phyloP scores from a whole-genome alignment of 306 rosid genomes.

The Astragalus glycyphyllos region DNA sequence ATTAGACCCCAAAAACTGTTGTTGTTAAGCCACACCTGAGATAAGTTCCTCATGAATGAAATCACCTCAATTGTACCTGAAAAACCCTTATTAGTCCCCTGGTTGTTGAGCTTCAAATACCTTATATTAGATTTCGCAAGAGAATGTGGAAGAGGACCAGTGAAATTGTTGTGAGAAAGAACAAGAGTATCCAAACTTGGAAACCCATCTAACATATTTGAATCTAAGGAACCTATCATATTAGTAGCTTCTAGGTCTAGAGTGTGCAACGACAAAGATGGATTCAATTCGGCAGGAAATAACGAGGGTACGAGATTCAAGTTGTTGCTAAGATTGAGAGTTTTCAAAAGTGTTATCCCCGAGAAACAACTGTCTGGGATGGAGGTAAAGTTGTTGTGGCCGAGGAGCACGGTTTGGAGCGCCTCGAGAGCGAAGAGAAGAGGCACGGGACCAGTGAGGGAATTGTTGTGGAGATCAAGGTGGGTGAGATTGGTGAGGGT shows the following conservation, averaged over 20 bases:
- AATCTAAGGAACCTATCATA: constrained; percentile 47
- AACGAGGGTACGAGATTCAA: constrained; percentile 41
- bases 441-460: neutral
- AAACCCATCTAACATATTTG: neutral
- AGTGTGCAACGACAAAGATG: constrained; percentile 50
- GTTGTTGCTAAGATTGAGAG: constrained; percentile 52
- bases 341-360: constrained; percentile 45
- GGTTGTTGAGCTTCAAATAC: constrained; percentile 27
- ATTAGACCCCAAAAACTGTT: constrained; percentile 68
- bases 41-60: neutral
- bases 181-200: neutral
- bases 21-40: neutral
- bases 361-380: neutral
- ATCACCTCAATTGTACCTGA: no score
- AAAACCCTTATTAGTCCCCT: no score
- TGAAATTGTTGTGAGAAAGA: neutral
- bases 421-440: constrained; percentile 31
- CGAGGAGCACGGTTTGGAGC: constrained; percentile 50
- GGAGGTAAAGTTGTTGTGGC: constrained; percentile 71
- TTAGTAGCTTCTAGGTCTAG: constrained; percentile 50
- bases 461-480: neutral
- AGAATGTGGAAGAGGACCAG: neutral
- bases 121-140: neutral
- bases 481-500: neutral
- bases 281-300: constrained; percentile 56